Percentiles rank a stretch among this genome's conserved stretches.
Conservation (phyloP, 495 filamentous ascomycete genomes). For the Paragyromitra xinjiangensis region DNA sequence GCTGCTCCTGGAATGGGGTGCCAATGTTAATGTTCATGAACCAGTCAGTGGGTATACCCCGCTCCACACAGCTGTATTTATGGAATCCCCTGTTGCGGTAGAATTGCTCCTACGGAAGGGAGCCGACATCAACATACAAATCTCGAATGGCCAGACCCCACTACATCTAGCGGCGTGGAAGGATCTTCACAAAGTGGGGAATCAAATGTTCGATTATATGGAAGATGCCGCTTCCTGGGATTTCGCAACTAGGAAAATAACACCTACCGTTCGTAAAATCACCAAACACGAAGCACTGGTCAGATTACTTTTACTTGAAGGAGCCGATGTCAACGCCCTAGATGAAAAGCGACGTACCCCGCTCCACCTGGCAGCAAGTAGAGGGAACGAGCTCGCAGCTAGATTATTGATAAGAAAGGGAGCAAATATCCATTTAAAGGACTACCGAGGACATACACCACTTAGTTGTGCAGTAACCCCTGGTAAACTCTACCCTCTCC, state of each 20-base stretch:
- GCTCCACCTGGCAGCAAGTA: slow-evolving; percentile 41
- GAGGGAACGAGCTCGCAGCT: slow-evolving; percentile 22
- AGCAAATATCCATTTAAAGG: slow-evolving; percentile 26
- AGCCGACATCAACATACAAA: slow-evolving; percentile 36
- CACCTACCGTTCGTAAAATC: slow-evolving; percentile 17
- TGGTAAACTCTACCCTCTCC: slow-evolving; percentile 6
- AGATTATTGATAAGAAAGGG: slow-evolving; percentile 32
- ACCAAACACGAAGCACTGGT: slow-evolving; percentile 33
- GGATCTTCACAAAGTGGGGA: slow-evolving; percentile 18
- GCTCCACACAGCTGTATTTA: slow-evolving; percentile 41
- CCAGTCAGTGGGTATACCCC: slow-evolving; percentile 42
- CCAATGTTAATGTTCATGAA: slow-evolving; percentile 33
- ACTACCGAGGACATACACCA: slow-evolving; percentile 29
- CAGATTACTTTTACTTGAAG: slow-evolving; percentile 33
- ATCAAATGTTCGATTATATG: slow-evolving; percentile 29
- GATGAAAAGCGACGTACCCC: slow-evolving; percentile 35
- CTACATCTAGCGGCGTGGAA: slow-evolving; percentile 42
- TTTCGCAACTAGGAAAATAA: slow-evolving; percentile 28
- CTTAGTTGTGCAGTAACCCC: slow-evolving; percentile 9
- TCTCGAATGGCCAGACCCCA: slow-evolving; percentile 37
- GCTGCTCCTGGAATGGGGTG: slow-evolving; percentile 31
- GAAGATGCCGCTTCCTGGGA: slow-evolving; percentile 27
- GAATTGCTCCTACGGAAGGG: slow-evolving; percentile 32
- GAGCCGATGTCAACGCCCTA: slow-evolving; percentile 39
- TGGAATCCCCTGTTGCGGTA: slow-evolving; percentile 34